A percentile compares a stretch with the other conserved stretches of the same genome.
Evolutionary conservation across 441 rosid genomes (phyloP).

Genomic region (Euphorbia schlechtendalii): DNA sequence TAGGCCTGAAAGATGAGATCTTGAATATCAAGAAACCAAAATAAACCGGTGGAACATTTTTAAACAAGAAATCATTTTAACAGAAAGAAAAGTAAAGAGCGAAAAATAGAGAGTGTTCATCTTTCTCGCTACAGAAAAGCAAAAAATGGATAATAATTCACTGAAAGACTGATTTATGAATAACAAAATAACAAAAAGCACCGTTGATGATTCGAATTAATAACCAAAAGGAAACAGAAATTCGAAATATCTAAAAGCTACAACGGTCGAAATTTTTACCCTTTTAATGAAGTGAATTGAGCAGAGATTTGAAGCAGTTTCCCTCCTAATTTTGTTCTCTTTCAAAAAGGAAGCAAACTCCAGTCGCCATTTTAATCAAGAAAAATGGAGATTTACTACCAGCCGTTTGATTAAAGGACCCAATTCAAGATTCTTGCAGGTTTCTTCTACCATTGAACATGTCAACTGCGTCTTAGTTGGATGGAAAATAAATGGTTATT

Average conservation of each 20-base stretch:
- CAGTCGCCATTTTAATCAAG: too few relatives aligned
- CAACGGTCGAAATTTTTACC: conserved; percentile 36
- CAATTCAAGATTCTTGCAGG: conserved; percentile 16
- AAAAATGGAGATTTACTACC: not conserved
- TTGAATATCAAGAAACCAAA: conserved; percentile 24
- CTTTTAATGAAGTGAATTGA: conserved; percentile 30
- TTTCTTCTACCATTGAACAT: conserved; percentile 1
- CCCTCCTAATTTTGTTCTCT: conserved; percentile 40
- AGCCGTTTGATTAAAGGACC: conserved; percentile 20
- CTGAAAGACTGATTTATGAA: conserved; percentile 14
- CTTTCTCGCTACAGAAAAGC: conserved; percentile 36
- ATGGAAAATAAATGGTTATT: conserved; percentile 17
- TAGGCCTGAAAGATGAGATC: conserved; percentile 32
- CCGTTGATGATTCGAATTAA: conserved; percentile 5
- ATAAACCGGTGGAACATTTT: conserved; percentile 6
- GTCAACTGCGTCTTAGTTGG: too few relatives aligned
- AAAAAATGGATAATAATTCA: conserved; percentile 29
- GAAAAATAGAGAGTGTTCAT: conserved; percentile 17
- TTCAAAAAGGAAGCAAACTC: too few relatives aligned
- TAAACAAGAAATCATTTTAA: not conserved
- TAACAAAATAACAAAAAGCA: conserved; percentile 11
- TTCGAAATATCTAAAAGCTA: conserved; percentile 30
- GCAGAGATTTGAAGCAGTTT: conserved; percentile 33
- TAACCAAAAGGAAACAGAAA: conserved; percentile 16
- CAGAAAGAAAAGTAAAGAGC: conserved; percentile 1